Percentiles rank a stretch among this genome's conserved stretches.
These are phyloP conservation scores for Penicillium riverlandense DNA, from an alignment of 495 filamentous ascomycete genomes.

Conservation along the genomic window DNA sequence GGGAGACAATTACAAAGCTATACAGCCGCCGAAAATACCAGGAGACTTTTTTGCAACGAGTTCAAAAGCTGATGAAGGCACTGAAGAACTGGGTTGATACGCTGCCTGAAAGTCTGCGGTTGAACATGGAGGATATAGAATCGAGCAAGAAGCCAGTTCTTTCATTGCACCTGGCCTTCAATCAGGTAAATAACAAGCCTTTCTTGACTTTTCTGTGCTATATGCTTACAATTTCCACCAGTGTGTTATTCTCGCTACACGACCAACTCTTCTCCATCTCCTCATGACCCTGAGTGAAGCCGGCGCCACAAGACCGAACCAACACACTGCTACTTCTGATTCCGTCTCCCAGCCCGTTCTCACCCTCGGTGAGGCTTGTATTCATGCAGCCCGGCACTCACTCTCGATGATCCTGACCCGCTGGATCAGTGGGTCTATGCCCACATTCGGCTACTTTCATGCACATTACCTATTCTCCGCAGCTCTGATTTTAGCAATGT, in stretches of 20 bases:
- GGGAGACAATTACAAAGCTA: constrained; percentile 34
- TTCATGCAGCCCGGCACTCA: constrained; percentile 37
- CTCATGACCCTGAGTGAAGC: constrained; percentile 29
- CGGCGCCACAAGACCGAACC: not conserved
- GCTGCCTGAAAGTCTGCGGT: constrained; percentile 29
- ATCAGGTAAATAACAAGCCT: constrained; percentile 9
- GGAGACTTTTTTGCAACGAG: constrained; percentile 36
- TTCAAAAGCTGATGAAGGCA: constrained; percentile 36
- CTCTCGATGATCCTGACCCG: constrained; percentile 35
- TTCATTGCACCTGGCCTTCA: constrained; percentile 37
- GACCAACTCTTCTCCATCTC: constrained; percentile 35
- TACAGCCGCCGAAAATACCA: constrained; percentile 38
- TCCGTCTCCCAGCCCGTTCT: constrained; percentile 32
- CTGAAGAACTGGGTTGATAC: constrained; percentile 40
- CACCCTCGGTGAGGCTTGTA: constrained; percentile 38
- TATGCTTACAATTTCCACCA: constrained; percentile 1
- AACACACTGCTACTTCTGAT: constrained; percentile 2
- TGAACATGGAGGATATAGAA: constrained; percentile 33
- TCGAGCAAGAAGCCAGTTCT: constrained; percentile 31
- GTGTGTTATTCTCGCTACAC: constrained; percentile 36
- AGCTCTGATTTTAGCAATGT: constrained; percentile 34
- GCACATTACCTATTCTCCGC: constrained; percentile 42
- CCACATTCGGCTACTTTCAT: constrained; percentile 40
- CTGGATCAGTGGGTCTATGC: constrained; percentile 39
- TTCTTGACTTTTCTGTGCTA: too few relatives aligned